Base-by-base conservation (phyloP, 2,329 filamentous ascomycete genomes). In the Claviceps capensis region DNA sequence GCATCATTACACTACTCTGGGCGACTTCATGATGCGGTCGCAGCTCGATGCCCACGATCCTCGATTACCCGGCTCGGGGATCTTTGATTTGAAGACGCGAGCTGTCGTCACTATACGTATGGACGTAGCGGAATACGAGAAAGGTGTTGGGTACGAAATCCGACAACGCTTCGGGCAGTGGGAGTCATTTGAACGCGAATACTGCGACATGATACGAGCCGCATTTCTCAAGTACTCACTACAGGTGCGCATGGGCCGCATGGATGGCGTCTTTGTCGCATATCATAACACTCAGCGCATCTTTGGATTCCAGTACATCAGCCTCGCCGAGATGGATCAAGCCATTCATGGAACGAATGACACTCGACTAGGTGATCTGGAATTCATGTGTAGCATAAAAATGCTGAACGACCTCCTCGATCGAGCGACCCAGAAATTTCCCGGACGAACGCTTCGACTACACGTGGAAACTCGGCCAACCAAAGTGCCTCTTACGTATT, bases 251-350 rank as follows among this genome's bases (percentile, higher is more conserved):
- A 94, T 98, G 81, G 93, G 94, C 17, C 83, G 90, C 48, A 98
- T 98, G 94, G 91, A 98, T 63, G 93, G 93, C 51, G 96, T 97
- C 48, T 98, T 97, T 63, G 86, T 97, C 22, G 93, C 93, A 2
- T 98, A 83, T 65, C 93, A 98, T 72, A 98, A 98, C 65, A 87
- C 89, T 2, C 78, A 90, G 67, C 85, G 90, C 52, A 95, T 98
- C 48, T 98, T 98, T 64, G 93, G 93, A 5, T 98, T 98, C 67
- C 93, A 98, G 67, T 98, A 98, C 64, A 78, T 98, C 54, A 83
- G 82, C 54, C 69, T 97, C 14, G 65, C 79, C 4, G 93, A 98
- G 63, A 89, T 98, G 85, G 93, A 98, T 64, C 64, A 75, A n/a
- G 79, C 88, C 0, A 68, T 98, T n/a, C 94, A 98, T 63, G 89